phyloP scores from a whole-genome alignment of 148 eudicot species.

The Diospyros lotus region DNA sequence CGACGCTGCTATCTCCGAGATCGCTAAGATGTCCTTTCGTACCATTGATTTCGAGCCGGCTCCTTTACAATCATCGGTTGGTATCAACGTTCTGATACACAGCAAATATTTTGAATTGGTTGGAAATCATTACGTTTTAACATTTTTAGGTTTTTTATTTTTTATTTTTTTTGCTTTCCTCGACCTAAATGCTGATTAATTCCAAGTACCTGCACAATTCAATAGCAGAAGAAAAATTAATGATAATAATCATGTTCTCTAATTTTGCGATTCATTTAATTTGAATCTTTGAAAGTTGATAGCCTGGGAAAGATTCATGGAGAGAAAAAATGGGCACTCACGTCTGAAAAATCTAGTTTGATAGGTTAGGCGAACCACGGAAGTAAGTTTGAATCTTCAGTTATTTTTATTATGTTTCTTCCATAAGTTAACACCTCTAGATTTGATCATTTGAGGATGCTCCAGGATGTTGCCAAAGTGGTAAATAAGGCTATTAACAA shows the following conservation, averaged over 20 bases:
- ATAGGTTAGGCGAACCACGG: too few relatives aligned
- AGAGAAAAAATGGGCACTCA: too few relatives aligned
- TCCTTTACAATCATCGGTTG: slow-evolving; percentile 50
- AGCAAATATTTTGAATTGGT: neutral
- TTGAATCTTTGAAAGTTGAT: too few relatives aligned
- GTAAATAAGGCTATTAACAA: too few relatives aligned
- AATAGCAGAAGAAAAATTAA: neutral
- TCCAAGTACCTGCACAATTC: neutral
- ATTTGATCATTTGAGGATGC: too few relatives aligned
- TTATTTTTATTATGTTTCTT: too few relatives aligned
- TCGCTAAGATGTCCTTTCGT: slow-evolving; percentile 79
- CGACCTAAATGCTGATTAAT: neutral
- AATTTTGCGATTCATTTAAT: too few relatives aligned
- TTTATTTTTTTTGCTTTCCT: neutral
- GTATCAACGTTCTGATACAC: slow-evolving; percentile 14
- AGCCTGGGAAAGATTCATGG: too few relatives aligned
- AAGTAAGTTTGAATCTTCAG: too few relatives aligned
- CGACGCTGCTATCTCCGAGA: slow-evolving; percentile 70
- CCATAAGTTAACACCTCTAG: too few relatives aligned
- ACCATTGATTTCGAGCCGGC: slow-evolving; percentile 53
- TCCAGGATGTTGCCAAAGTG: too few relatives aligned
- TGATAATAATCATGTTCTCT: neutral
- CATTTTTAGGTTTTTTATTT: neutral
- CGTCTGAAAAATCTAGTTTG: too few relatives aligned
- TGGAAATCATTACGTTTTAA: neutral